These are phyloP conservation scores for Cochlearia excelsa DNA, from an alignment of 345 rosid species.

Conservation along the genomic window DNA sequence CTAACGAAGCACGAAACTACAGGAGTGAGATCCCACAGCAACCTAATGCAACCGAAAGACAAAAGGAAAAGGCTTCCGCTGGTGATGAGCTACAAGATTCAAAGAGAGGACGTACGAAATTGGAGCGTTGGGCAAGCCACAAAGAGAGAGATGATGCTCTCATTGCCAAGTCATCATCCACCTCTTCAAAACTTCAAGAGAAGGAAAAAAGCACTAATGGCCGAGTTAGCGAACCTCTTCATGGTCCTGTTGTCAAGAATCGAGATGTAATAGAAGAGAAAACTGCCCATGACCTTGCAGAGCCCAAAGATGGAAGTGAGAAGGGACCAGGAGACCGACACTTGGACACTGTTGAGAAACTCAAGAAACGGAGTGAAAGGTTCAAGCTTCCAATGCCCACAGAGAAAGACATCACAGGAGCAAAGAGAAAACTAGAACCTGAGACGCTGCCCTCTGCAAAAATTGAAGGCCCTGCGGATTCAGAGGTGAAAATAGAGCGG, in stretches of 20 bases:
- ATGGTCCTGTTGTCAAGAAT: constrained; percentile 42
- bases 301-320: constrained; percentile 53
- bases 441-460: constrained; percentile 53
- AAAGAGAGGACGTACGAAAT: constrained; percentile 76
- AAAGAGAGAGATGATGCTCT: constrained; percentile 69
- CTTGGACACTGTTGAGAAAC: constrained; percentile 88
- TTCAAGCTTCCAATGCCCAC: constrained; percentile 92
- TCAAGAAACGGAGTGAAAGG: constrained; percentile 97
- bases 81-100: constrained; percentile 81
- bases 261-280: constrained; percentile 45
- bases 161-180: constrained; percentile 53
- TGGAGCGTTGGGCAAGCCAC: constrained; percentile 97
- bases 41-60: constrained; percentile 50
- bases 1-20: constrained; percentile 42
- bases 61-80: constrained; percentile 57
- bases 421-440: constrained; percentile 58
- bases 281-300: constrained; percentile 41
- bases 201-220: constrained; percentile 45
- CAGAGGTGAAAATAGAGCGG: constrained; percentile 82
- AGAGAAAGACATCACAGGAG: constrained; percentile 54
- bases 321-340: constrained; percentile 65
- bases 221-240: constrained; percentile 40
- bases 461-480: constrained; percentile 50
- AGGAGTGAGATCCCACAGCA: constrained; percentile 43
- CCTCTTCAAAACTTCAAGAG: constrained; percentile 57